phyloP scores from a whole-genome alignment of 371 early-diverging fungal genomes.

The Zancudomyces culisetae region DNA sequence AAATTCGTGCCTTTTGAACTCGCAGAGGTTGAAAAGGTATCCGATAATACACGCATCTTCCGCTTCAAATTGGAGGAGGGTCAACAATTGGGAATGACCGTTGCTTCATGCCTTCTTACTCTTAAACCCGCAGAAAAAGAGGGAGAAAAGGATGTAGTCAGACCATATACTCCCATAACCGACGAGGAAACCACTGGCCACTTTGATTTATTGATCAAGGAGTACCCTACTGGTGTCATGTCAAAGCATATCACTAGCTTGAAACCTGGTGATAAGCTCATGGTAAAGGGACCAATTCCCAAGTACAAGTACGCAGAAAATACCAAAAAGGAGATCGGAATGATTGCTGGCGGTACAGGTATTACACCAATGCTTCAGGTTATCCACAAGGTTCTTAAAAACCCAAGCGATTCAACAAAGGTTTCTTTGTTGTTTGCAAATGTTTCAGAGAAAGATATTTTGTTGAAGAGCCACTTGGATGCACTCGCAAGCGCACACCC shows the following conservation, averaged over 20 bases:
- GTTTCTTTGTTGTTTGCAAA: slow-evolving; percentile 77
- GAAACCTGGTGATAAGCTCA: slow-evolving; percentile 63
- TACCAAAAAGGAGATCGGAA: slow-evolving; percentile 53
- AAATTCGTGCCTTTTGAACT: slow-evolving; percentile 54
- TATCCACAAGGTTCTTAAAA: slow-evolving; percentile 40
- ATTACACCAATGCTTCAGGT: slow-evolving; percentile 84
- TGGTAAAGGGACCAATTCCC: slow-evolving; percentile 78
- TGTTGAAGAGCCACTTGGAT: slow-evolving; percentile 63
- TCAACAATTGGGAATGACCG: slow-evolving; percentile 46
- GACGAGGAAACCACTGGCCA: slow-evolving; percentile 44
- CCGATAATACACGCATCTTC: slow-evolving; percentile 58
- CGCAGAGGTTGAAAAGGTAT: slow-evolving; percentile 34
- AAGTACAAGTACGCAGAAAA: slow-evolving; percentile 64
- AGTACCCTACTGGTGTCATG: slow-evolving; percentile 39
- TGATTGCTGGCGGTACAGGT: slow-evolving; percentile 86
- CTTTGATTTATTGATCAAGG: slow-evolving; percentile 79
- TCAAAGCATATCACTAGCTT: slow-evolving; percentile 52
- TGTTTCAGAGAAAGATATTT: slow-evolving; percentile 64
- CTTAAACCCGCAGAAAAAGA: slow-evolving; percentile 29
- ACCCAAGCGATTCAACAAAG: slow-evolving; percentile 63
- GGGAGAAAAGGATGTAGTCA: slow-evolving; percentile 35
- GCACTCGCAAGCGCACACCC: slow-evolving; percentile 41
- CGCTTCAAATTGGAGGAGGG: slow-evolving; percentile 54
- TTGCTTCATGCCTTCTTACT: slow-evolving; percentile 65
- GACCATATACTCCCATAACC: slow-evolving; percentile 84